Percentiles rank a stretch among this genome's conserved stretches.
Conservation (phyloP, 495 filamentous ascomycete species). For the Amniculicola lignicola region DNA sequence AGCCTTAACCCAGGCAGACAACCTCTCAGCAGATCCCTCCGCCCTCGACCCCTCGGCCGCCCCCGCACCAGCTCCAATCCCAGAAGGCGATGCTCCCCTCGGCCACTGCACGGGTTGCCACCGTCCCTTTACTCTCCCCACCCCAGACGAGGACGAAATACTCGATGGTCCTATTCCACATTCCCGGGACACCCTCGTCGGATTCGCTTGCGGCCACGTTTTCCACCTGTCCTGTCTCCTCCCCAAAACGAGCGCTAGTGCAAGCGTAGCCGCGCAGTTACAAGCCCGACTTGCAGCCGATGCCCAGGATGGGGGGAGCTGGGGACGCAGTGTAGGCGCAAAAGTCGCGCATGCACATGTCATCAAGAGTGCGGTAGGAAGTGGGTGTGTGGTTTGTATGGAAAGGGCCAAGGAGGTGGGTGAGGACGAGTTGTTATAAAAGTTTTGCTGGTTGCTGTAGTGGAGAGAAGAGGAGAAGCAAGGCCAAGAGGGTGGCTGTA, state of each 20-base stretch:
- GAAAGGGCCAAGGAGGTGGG: slow-evolving; percentile 9
- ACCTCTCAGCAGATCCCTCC: slow-evolving; percentile 37
- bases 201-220: slow-evolving; percentile 87
- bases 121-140: slow-evolving; percentile 20
- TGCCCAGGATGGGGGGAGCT: slow-evolving; percentile 44
- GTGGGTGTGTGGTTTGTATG: slow-evolving; percentile 31
- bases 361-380: slow-evolving; percentile 43
- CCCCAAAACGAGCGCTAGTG: slow-evolving; percentile 36
- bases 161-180: slow-evolving; percentile 15
- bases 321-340: slow-evolving; percentile 62
- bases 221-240: slow-evolving; percentile 85
- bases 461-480: too few species aligned
- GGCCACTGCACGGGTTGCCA: slow-evolving; percentile 36
- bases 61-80: slow-evolving; percentile 32
- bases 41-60: slow-evolving; percentile 27
- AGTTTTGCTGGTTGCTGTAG: too few species aligned
- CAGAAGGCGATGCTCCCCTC: slow-evolving; percentile 41
- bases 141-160: slow-evolving; percentile 10
- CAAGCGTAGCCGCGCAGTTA: slow-evolving; percentile 43
- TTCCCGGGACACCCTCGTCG: slow-evolving; percentile 66
- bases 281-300: slow-evolving; percentile 44
- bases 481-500: too few species aligned
- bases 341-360: slow-evolving; percentile 89
- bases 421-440: not conserved
- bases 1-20: not conserved